phyloP scores from a whole-genome alignment of 2,329 filamentous ascomycete species.

The Colletotrichum chrysophilum region DNA sequence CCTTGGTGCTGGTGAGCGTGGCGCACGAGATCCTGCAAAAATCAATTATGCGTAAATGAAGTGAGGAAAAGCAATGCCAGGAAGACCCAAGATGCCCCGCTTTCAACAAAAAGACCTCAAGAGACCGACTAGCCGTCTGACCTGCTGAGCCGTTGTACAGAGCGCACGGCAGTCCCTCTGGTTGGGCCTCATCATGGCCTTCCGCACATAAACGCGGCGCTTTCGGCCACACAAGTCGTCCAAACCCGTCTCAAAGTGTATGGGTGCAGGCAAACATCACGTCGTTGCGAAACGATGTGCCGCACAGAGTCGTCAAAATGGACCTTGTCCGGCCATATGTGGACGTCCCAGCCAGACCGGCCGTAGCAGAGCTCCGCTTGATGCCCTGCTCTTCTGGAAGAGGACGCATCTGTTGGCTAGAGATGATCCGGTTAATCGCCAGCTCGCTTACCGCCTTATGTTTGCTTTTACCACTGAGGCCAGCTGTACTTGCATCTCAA shows the following conservation, averaged over 20 bases:
- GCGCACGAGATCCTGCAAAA: not conserved
- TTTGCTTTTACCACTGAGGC: conserved; percentile 1
- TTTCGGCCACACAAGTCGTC: not conserved
- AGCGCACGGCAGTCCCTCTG: not conserved
- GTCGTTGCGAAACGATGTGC: not conserved
- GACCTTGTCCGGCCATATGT: not conserved
- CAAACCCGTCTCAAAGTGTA: not conserved
- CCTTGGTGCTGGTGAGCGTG: not conserved
- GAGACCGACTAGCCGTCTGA: not conserved
- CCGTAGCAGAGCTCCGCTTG: not conserved
- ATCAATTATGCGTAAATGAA: not conserved
- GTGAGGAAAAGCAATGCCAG: not conserved
- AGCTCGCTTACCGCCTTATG: conserved; percentile 6
- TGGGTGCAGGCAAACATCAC: not conserved
- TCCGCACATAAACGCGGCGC: not conserved
- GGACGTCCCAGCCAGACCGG: not conserved
- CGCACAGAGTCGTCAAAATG: not conserved
- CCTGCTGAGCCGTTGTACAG: not conserved
- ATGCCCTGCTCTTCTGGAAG: not conserved
- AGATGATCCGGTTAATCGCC: not conserved
- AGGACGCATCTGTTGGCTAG: not conserved
- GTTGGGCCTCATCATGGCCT: not conserved
- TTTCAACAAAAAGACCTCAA: not conserved
- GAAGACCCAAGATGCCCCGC: not conserved
- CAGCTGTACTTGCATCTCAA: not conserved